Percentiles rank a stretch among this genome's conserved stretches.
phyloP scores from a whole-genome alignment of 305 asterid species.

The Fraxinus latifolia region DNA sequence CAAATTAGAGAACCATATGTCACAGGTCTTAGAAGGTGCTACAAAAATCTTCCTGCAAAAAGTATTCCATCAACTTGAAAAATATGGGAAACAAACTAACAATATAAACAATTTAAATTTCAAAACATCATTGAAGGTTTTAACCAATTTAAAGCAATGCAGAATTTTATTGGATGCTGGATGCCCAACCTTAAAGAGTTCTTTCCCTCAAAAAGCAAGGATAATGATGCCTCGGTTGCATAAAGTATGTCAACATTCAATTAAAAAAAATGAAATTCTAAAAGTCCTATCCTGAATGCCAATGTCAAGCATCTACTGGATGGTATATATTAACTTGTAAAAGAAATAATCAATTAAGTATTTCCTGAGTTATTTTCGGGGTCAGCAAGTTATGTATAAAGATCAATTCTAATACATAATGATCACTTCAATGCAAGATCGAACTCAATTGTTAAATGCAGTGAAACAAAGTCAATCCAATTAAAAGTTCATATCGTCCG shows the following conservation, averaged over 20 bases:
- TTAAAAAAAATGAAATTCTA: not conserved
- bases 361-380: not conserved
- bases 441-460: constrained; percentile 6
- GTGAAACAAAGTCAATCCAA: constrained; percentile 12
- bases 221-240: not conserved
- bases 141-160: not conserved
- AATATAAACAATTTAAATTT: not conserved
- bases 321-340: not conserved
- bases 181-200: constrained; percentile 1
- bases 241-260: not conserved
- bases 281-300: not conserved
- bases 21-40: constrained; percentile 3
- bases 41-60: not conserved
- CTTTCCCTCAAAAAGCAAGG: not conserved
- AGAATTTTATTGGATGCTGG: not conserved
- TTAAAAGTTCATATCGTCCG: constrained; percentile 1
- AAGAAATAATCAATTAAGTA: not conserved
- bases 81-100: constrained; percentile 6
- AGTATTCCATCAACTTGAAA: constrained; percentile 1
- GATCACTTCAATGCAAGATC: not conserved
- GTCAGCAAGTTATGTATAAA: not conserved
- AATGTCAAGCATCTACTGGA: not conserved
- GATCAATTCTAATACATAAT: not conserved
- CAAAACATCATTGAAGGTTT: not conserved
- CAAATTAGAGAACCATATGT: constrained; percentile 9